A percentile compares a stretch with the other conserved stretches of the same genome.
phyloP scores from a whole-genome alignment of 305 asterid species.

The Withania somnifera region DNA sequence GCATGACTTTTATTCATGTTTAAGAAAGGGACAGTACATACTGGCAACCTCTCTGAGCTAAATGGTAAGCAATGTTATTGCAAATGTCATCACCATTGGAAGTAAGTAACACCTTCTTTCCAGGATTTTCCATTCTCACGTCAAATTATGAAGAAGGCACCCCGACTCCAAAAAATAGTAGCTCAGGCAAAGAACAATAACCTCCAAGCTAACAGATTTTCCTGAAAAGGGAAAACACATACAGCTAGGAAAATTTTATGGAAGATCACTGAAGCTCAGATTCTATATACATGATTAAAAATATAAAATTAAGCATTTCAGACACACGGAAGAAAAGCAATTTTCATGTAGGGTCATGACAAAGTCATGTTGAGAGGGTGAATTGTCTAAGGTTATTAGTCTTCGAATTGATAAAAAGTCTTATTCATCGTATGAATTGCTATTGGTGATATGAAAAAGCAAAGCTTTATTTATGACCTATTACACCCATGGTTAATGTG shows the following conservation, averaged over 20 bases:
- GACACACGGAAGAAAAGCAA: not conserved
- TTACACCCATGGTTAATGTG: not conserved
- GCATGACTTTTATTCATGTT: not conserved
- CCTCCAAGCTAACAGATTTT: not conserved
- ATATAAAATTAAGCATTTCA: not conserved
- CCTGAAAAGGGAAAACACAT: not conserved
- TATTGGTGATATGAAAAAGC: not conserved
- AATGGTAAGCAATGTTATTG: slow-evolving; percentile 49
- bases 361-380: not conserved
- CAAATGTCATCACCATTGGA: slow-evolving; percentile 71
- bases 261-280: not conserved
- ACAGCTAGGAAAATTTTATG: not conserved
- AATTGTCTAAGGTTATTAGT: not conserved
- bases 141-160: not conserved
- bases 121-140: slow-evolving; percentile 30
- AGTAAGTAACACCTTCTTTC: slow-evolving; percentile 63
- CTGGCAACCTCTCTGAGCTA: slow-evolving; percentile 85
- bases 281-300: not conserved
- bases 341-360: not conserved
- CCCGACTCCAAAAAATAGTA: not conserved
- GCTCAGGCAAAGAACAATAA: not conserved
- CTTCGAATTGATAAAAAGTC: not conserved
- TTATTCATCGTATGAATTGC: not conserved
- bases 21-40: slow-evolving; percentile 6
- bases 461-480: not conserved